phyloP scores from a whole-genome alignment of 257 asterid genomes.

The Perilla frutescens region DNA sequence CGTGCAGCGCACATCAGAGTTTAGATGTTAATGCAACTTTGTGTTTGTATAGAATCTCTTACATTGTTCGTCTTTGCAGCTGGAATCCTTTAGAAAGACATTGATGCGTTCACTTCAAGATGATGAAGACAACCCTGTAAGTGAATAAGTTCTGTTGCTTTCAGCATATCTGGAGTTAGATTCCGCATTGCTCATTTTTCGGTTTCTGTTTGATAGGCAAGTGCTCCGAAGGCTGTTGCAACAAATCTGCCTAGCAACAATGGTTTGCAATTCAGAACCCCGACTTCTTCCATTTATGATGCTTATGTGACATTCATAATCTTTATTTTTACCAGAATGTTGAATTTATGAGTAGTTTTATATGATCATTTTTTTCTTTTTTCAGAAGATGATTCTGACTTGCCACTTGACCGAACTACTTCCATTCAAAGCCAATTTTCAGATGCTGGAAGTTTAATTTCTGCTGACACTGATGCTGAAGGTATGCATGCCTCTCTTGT shows the following conservation, averaged over 20 bases:
- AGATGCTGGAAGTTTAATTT: conserved; percentile 53
- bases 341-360: conserved; percentile 7
- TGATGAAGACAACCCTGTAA: conserved; percentile 74
- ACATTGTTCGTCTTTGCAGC: conserved; percentile 55
- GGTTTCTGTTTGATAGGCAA: conserved; percentile 50
- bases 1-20: not conserved
- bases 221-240: conserved; percentile 43
- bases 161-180: conserved; percentile 1
- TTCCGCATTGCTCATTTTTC: conserved; percentile 23
- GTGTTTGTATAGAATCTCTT: conserved; percentile 26
- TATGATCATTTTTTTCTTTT: conserved; percentile 35
- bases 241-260: conserved; percentile 37
- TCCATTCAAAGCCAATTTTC: conserved; percentile 56
- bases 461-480: conserved; percentile 65
- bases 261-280: conserved; percentile 47
- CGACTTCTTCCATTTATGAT: not conserved
- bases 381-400: conserved; percentile 58
- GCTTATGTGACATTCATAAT: not conserved
- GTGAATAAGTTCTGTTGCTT: conserved; percentile 32
- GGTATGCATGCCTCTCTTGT: conserved; percentile 40
- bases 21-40: not conserved
- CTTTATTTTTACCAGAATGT: not conserved
- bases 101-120: conserved; percentile 90
- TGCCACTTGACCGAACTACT: conserved; percentile 51
- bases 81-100: conserved; percentile 88